These are phyloP conservation scores for Conoideocrella luteorostrata DNA, from an alignment of 2,329 filamentous ascomycete genomes.

Conservation along the genomic window DNA sequence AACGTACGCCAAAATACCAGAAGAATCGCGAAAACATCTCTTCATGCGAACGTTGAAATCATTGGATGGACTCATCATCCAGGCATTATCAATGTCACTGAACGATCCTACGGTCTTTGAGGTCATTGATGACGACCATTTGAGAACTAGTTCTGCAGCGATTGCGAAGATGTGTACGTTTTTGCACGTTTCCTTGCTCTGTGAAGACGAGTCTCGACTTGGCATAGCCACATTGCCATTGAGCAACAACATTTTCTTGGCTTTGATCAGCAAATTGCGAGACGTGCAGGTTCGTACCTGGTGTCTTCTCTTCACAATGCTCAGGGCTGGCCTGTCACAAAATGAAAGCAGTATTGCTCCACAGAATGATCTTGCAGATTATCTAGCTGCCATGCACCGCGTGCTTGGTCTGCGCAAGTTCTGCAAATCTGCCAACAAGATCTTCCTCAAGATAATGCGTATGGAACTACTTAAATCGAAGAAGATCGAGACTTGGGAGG, in stretches of 20 bases:
- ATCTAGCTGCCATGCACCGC: constrained; percentile 75
- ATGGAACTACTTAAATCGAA: constrained; percentile 73
- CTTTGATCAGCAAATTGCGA: constrained; percentile 60
- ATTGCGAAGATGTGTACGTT: constrained; percentile 66
- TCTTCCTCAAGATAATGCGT: constrained; percentile 84
- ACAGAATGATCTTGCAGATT: constrained; percentile 69
- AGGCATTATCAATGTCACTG: constrained; percentile 61
- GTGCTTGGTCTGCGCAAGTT: constrained; percentile 76
- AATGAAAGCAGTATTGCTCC: constrained; percentile 49
- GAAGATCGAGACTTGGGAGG: constrained; percentile 74
- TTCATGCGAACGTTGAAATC: constrained; percentile 73
- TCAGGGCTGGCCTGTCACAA: constrained; percentile 72
- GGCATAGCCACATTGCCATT: constrained; percentile 60
- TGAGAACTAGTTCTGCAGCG: constrained; percentile 65
- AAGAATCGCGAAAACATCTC: constrained; percentile 60
- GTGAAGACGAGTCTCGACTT: constrained; percentile 79
- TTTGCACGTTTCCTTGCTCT: constrained; percentile 71
- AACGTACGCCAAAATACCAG: constrained; percentile 52
- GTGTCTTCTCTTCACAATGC: constrained; percentile 76
- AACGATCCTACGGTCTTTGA: constrained; percentile 69
- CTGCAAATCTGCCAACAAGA: constrained; percentile 79
- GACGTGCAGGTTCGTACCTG: constrained; percentile 85
- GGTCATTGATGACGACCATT: constrained; percentile 73
- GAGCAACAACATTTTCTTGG: constrained; percentile 47
- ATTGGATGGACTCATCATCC: constrained; percentile 68